These are phyloP conservation scores for Houttuynia cordata DNA, from an alignment of 164 flowering plant genomes.

Conservation along the genomic window DNA sequence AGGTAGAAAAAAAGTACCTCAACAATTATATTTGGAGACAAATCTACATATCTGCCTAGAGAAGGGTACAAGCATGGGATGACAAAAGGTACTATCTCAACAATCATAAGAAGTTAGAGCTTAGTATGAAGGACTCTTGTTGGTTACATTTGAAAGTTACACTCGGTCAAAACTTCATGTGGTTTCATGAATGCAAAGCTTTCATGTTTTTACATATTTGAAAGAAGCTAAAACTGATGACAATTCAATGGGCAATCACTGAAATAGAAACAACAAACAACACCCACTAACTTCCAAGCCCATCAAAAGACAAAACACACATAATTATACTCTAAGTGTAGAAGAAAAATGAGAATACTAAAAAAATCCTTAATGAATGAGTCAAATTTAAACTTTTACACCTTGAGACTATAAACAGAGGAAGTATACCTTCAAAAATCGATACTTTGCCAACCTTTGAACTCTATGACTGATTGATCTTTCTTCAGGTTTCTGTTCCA, in stretches of 20 bases:
- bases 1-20: constrained; percentile 16
- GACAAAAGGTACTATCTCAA: constrained; percentile 21
- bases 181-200: too few relatives aligned
- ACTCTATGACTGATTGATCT: constrained; percentile 94
- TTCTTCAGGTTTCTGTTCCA: constrained; percentile 83
- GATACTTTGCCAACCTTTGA: constrained; percentile 78
- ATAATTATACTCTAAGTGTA: too few relatives aligned
- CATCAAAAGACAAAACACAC: background rate
- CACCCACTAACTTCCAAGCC: too few relatives aligned
- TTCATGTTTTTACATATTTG: background rate
- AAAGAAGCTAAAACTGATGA: background rate
- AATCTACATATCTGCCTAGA: constrained; percentile 21
- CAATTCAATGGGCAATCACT: background rate
- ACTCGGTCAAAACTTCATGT: too few relatives aligned
- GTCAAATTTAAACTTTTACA: background rate
- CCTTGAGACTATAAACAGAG: background rate
- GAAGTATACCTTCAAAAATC: constrained; percentile 65
- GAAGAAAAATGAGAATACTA: too few relatives aligned
- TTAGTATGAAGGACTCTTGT: too few relatives aligned
- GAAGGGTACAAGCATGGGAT: constrained; percentile 15
- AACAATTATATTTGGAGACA: constrained; percentile 21
- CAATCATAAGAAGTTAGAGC: too few relatives aligned
- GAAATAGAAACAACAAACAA: background rate
- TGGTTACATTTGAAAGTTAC: too few relatives aligned
- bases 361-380: background rate